Conservation (phyloP, 768 basidiomycete genomes). For the Chalciporus sphaerocephalus region DNA sequence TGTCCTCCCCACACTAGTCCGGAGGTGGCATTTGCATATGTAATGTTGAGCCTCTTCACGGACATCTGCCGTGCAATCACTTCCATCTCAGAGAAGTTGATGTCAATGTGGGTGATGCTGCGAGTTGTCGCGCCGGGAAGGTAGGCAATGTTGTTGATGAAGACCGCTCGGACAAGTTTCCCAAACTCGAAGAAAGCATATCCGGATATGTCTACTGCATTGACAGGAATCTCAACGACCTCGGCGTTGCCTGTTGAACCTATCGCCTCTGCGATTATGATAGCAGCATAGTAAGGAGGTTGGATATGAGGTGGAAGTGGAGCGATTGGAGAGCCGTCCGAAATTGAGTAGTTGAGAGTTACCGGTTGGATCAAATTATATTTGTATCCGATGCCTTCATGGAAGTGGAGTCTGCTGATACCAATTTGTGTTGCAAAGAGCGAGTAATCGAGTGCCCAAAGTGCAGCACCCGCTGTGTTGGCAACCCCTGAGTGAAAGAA, state of each 20-base stretch:
- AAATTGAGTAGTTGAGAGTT: conserved; percentile 51
- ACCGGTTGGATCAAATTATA: conserved; percentile 59
- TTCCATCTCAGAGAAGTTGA: conserved; percentile 34
- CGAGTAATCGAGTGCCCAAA: conserved; percentile 66
- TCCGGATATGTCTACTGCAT: conserved; percentile 46
- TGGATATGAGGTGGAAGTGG: conserved; percentile 59
- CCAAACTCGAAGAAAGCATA: conserved; percentile 57
- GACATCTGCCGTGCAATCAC: conserved; percentile 29
- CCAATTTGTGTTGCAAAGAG: conserved; percentile 56
- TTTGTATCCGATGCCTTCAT: conserved; percentile 67
- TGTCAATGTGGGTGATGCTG: conserved; percentile 38
- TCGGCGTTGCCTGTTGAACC: conserved; percentile 41
- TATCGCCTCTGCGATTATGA: conserved; percentile 56
- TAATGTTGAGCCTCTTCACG: conserved; percentile 41
- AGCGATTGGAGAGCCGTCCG: conserved; percentile 49
- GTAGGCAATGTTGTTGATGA: conserved; percentile 59
- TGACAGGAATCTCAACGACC: conserved; percentile 46
- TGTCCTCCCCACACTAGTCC: conserved; percentile 57
- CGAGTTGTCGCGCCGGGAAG: conserved; percentile 35
- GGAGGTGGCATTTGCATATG: conserved; percentile 46
- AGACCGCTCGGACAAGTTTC: conserved; percentile 43
- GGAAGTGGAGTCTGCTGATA: conserved; percentile 55
- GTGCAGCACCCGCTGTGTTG: conserved; percentile 64
- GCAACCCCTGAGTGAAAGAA: conserved; percentile 43
- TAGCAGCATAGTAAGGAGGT: conserved; percentile 61